Evolutionary conservation across 2,329 filamentous ascomycete species (phyloP), one percentile per base, ranked within the genome.

Genomic region (Aspergillus ustus): DNA sequence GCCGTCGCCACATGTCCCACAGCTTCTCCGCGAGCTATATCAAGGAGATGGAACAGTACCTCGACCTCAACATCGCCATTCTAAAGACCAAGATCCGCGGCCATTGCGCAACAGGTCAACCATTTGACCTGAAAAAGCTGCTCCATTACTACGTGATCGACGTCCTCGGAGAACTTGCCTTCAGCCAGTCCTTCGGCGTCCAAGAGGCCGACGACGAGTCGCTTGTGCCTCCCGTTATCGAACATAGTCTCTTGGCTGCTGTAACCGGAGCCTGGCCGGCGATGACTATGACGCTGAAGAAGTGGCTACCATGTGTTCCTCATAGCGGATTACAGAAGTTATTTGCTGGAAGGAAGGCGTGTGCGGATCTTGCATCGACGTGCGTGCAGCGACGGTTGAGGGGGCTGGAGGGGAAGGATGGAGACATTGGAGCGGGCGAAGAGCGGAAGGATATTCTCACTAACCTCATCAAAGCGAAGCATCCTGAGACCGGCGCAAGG

Each of bases 11-110:
- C 13, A 49, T 49, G 46, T 72, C 73, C 2, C 71, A 75, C 52
- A 69, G 67, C 52, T 77, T 77, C 57, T 75, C 75, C 19, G 68
- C 69, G 6, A 65, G 63, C 2, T 72, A 69, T 15, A 69, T 78
- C 28, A 77, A 77, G 57, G 68, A 71, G 9, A 77, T 78, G 76
- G 75, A 77, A 52, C 60, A 66, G 28, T 67, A 73, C 40, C 50
- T 78, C 1, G 75, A 78, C 28, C 13, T 44, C 6, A 74, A 76
- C 60, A 71, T 77, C 25, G 57, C 52, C 9, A 68, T 73, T 11
- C 60, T 78, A 6, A 67, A 62, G 7, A 52, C 66, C 1, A 72
- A 68, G 52, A 67, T 75, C 19, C 29, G 52, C 1, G 13, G 22
- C 0, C 60, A 64, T 50, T 58, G 62, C 19, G 28, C 45, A 4